Conservation (phyloP, 345 rosid species). For the Pelargonium nanum region DNA sequence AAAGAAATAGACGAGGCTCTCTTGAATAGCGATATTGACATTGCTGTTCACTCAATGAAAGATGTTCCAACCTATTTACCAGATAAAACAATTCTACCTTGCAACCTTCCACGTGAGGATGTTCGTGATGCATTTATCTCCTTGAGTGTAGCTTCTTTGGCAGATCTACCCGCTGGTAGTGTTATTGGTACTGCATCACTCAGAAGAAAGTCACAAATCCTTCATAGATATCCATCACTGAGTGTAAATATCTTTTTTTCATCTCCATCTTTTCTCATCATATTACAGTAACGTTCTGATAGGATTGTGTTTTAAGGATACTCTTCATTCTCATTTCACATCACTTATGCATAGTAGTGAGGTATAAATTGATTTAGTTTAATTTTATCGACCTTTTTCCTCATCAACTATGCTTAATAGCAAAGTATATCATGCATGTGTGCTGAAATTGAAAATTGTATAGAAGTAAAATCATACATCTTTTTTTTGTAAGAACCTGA, state of each 20-base stretch:
- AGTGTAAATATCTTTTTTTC: conserved; percentile 40
- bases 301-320: not conserved
- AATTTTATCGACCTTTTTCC: too few species aligned
- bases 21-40: conserved; percentile 74
- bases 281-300: not conserved
- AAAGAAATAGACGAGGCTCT: conserved; percentile 95
- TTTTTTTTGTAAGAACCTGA: too few species aligned
- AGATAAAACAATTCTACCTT: conserved; percentile 68
- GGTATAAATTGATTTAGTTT: too few species aligned
- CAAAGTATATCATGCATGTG: too few species aligned
- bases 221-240: conserved; percentile 73
- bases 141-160: conserved; percentile 43
- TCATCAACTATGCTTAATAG: too few species aligned
- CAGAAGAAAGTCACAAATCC: conserved; percentile 90
- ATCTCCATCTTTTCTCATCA: not conserved
- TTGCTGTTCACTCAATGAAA: conserved; percentile 98
- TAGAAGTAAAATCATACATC: too few species aligned
- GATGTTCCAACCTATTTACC: conserved; percentile 97
- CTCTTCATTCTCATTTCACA: not conserved
- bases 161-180: conserved; percentile 81
- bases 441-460: too few species aligned
- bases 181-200: conserved; percentile 94
- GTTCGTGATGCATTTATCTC: conserved; percentile 92
- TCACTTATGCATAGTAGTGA: too few species aligned
- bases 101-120: conserved; percentile 90